Conservation (phyloP, 495 filamentous ascomycete genomes). For the Xylaria palmicola region DNA sequence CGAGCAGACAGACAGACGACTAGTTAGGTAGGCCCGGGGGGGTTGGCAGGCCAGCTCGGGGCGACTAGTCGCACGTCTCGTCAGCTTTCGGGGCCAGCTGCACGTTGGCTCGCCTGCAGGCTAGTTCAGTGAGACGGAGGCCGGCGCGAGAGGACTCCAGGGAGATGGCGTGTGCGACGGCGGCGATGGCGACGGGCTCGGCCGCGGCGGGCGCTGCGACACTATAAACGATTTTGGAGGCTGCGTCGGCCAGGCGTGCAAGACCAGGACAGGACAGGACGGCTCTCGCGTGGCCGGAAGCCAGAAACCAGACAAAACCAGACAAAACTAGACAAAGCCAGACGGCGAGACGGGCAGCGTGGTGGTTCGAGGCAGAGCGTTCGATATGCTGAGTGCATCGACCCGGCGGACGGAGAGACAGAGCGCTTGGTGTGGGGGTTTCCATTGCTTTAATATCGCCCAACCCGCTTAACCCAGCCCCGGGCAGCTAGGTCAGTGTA, state of each 20-base stretch:
- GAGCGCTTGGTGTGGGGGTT: slow-evolving; percentile 7
- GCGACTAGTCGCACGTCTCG: background rate
- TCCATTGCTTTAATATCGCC: slow-evolving; percentile 12
- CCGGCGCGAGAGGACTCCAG: background rate
- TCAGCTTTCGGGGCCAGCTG: background rate
- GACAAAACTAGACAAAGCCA: no score
- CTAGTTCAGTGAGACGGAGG: background rate
- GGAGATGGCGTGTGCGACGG: background rate
- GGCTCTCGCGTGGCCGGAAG: no score
- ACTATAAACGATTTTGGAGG: no score
- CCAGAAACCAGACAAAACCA: no score
- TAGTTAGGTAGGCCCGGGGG: no score
- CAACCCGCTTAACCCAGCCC: slow-evolving; percentile 1
- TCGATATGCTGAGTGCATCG: background rate
- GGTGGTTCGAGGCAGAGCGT: background rate
- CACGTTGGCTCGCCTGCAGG: slow-evolving; percentile 3
- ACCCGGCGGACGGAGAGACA: slow-evolving; percentile 11
- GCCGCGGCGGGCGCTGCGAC: no score
- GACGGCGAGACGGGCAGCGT: no score
- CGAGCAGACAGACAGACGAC: no score
- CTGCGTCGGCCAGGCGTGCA: no score
- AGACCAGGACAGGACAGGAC: no score
- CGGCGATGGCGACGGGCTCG: background rate
- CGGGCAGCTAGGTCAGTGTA: no score
- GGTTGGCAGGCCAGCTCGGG: no score